phyloP scores from a whole-genome alignment of 2,329 filamentous ascomycete species.

The Phyllosticta ampelicida region DNA sequence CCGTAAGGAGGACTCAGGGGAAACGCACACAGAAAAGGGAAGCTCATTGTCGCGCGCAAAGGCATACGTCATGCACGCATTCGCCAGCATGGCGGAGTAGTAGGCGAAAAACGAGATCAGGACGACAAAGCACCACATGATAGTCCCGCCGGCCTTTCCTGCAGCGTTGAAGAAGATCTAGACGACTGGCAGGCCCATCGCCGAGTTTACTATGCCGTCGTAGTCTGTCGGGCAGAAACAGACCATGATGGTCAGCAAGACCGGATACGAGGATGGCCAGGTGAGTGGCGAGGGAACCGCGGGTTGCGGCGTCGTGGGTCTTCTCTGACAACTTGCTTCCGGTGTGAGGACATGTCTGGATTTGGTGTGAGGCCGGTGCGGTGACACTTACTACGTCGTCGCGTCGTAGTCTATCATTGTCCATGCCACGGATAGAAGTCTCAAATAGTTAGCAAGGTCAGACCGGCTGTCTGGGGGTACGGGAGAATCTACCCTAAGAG shows the following conservation, averaged over 20 bases:
- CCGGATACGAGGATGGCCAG: constrained; percentile 50
- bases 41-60: constrained; percentile 50
- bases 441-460: constrained; percentile 17
- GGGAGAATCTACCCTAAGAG: constrained; percentile 40
- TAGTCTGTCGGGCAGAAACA: constrained; percentile 52
- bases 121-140: constrained; percentile 53
- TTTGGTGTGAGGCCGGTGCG: too few species aligned
- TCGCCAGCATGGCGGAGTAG: constrained; percentile 52
- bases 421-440: constrained; percentile 46
- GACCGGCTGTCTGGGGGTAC: constrained; percentile 8
- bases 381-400: constrained; percentile 53
- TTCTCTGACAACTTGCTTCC: constrained; percentile 52
- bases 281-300: constrained; percentile 49
- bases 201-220: constrained; percentile 44
- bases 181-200: constrained; percentile 51
- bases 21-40: constrained; percentile 45
- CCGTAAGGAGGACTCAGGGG: not conserved
- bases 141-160: constrained; percentile 44
- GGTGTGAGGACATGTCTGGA: too few species aligned
- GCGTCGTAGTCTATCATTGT: constrained; percentile 62
- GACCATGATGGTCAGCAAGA: constrained; percentile 49
- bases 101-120: constrained; percentile 56
- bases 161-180: constrained; percentile 49
- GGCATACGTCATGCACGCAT: constrained; percentile 52
- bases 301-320: constrained; percentile 51